phyloP scores from a whole-genome alignment of 768 basidiomycete genomes.

The Leucosporidium creatinivorum region DNA sequence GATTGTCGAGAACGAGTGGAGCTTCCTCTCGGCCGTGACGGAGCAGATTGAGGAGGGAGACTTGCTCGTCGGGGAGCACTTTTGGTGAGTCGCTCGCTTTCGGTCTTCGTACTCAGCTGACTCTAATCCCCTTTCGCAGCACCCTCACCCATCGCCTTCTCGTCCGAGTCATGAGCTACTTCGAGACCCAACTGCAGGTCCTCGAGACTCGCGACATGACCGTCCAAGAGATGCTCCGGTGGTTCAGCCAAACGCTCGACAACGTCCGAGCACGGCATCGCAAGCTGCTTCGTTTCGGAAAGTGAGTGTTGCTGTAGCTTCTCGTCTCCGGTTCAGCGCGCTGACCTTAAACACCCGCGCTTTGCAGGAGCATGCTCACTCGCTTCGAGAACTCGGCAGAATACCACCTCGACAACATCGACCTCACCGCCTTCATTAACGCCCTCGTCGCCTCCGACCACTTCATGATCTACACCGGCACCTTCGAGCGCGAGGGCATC shows the following conservation, averaged over 20 bases:
- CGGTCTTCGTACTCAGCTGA: not conserved
- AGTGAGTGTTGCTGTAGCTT: slow-evolving; percentile 30
- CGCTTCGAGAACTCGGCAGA: slow-evolving; percentile 91
- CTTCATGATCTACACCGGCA: slow-evolving; percentile 83
- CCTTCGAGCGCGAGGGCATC: slow-evolving; percentile 78
- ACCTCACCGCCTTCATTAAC: slow-evolving; percentile 71
- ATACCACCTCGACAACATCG: slow-evolving; percentile 66
- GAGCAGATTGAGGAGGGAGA: slow-evolving; percentile 81
- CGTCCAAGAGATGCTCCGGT: slow-evolving; percentile 69
- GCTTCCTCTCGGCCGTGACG: slow-evolving; percentile 86
- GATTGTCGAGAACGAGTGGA: slow-evolving; percentile 93
- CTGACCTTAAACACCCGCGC: slow-evolving; percentile 43
- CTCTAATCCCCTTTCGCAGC: slow-evolving; percentile 45
- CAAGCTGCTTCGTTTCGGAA: slow-evolving; percentile 88
- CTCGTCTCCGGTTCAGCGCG: slow-evolving; percentile 41
- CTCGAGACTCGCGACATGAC: slow-evolving; percentile 52
- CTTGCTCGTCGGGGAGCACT: slow-evolving; percentile 82
- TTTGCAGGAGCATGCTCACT: slow-evolving; percentile 51
- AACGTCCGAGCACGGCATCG: slow-evolving; percentile 84
- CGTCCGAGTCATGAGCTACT: slow-evolving; percentile 85
- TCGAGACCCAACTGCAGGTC: slow-evolving; percentile 79
- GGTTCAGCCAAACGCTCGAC: slow-evolving; percentile 91
- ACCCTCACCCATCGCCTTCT: slow-evolving; percentile 86
- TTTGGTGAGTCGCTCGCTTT: slow-evolving; percentile 59
- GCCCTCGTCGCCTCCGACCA: slow-evolving; percentile 76